Percentiles rank a stretch among this genome's conserved stretches.
Evolutionary conservation across 768 basidiomycete genomes (phyloP).

Genomic region (Termitomyces sp.): DNA sequence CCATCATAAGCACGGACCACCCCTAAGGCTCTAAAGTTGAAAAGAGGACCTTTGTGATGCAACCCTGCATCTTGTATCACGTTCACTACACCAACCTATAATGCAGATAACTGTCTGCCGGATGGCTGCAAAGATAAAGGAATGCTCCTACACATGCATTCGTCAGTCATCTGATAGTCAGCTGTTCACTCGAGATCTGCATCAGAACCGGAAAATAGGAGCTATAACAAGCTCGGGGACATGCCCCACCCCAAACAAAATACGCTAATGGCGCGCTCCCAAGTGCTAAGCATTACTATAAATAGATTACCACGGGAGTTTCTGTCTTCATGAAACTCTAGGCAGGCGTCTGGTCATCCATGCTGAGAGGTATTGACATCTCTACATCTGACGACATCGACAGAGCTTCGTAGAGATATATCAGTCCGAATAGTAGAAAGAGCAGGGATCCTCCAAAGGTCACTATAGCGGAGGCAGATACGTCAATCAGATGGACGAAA

Average conservation of each 20-base stretch:
- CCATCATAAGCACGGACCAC: too few species aligned
- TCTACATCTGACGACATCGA: conserved; percentile 27
- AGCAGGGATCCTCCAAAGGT: conserved; percentile 77
- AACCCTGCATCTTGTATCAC: too few species aligned
- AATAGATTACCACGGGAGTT: neutral
- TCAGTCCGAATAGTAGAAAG: conserved; percentile 77
- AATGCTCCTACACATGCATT: neutral
- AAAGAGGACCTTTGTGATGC: too few species aligned
- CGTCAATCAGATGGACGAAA: neutral
- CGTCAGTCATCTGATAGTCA: neutral
- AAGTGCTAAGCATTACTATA: neutral
- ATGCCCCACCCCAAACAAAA: too few species aligned
- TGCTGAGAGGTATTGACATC: conserved; percentile 20
- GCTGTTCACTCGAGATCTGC: neutral
- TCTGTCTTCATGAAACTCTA: neutral
- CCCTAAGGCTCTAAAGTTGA: too few species aligned
- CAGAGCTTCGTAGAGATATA: conserved; percentile 70
- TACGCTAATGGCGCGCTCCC: neutral
- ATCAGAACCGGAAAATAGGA: neutral
- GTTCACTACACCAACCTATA: neutral
- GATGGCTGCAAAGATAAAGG: neutral
- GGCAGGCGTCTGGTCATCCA: conserved; percentile 8
- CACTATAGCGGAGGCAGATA: conserved; percentile 36
- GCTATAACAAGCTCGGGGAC: neutral
- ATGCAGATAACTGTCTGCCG: neutral